Evolutionary conservation across 805 yeast species (phyloP).

Genomic region (Teunomyces panamensis): DNA sequence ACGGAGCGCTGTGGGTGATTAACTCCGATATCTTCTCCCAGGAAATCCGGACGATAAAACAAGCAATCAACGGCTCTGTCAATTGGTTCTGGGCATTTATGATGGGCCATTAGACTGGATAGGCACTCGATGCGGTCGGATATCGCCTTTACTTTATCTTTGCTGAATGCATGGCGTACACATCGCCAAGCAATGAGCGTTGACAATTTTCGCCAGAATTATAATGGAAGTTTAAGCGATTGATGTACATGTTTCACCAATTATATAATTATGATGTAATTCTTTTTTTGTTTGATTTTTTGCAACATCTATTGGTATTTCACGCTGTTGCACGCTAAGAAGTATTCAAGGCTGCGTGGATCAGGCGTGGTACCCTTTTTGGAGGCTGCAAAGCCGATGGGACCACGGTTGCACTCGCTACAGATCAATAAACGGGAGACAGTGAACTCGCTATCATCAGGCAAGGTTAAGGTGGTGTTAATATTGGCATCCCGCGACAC

Average conservation of each 20-base stretch:
- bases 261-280: too few species aligned
- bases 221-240: too few species aligned
- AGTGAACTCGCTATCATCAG: conserved; percentile 18
- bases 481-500: conserved; percentile 46
- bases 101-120: conserved; percentile 44
- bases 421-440: conserved; percentile 60
- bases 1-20: conserved; percentile 48
- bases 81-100: conserved; percentile 53
- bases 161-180: conserved; percentile 31
- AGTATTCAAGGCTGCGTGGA: conserved; percentile 40
- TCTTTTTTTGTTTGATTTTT: too few species aligned
- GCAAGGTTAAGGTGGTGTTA: background rate
- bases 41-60: conserved; percentile 40
- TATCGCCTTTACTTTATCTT: conserved; percentile 47
- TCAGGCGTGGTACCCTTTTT: conserved; percentile 18
- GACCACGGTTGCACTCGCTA: conserved; percentile 78
- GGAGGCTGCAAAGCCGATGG: conserved; percentile 63
- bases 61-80: conserved; percentile 42
- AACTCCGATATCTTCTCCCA: conserved; percentile 47
- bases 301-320: too few species aligned
- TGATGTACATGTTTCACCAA: too few species aligned
- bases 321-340: conserved; percentile 42
- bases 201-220: too few species aligned
- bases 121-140: conserved; percentile 42
- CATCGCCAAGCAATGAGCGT: conserved; percentile 21